Conservation (phyloP, 306 rosid species). For the Rubus idaeus region DNA sequence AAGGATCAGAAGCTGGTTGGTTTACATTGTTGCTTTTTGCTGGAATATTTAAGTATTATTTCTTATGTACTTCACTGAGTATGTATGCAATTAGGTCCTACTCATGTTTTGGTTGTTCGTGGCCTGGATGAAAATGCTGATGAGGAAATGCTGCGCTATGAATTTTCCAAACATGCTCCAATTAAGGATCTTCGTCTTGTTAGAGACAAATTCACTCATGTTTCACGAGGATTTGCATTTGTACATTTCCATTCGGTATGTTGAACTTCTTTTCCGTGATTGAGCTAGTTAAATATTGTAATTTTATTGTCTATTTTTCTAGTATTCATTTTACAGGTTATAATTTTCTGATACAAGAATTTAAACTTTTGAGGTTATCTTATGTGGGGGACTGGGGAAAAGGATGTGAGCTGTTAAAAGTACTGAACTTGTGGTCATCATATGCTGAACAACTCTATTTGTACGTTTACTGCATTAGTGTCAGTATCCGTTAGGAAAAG, state of each 20-base stretch:
- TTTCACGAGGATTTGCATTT: constrained; percentile 97
- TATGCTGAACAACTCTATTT: neutral
- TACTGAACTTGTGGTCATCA: too few species aligned
- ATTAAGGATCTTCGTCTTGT: constrained; percentile 98
- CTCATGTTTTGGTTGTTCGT: constrained; percentile 98
- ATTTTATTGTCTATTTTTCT: too few species aligned
- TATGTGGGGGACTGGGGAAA: too few species aligned
- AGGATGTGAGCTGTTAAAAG: too few species aligned
- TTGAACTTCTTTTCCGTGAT: neutral
- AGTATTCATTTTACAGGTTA: too few species aligned
- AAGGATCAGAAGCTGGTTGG: constrained; percentile 87
- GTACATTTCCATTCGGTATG: constrained; percentile 96
- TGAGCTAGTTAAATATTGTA: too few species aligned
- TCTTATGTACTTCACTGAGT: constrained; percentile 19
- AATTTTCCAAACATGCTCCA: constrained; percentile 96
- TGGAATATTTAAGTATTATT: neutral
- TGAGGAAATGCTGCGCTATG: constrained; percentile 98
- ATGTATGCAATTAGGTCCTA: constrained; percentile 63
- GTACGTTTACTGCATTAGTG: neutral
- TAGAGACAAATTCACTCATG: constrained; percentile 96
- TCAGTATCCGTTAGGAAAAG: too few species aligned
- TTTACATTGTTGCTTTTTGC: constrained; percentile 22
- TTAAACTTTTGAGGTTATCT: too few species aligned
- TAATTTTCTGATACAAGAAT: too few species aligned
- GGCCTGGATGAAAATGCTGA: constrained; percentile 99